Base-by-base conservation (phyloP, 768 basidiomycete genomes). In the Rickenella mellea region DNA sequence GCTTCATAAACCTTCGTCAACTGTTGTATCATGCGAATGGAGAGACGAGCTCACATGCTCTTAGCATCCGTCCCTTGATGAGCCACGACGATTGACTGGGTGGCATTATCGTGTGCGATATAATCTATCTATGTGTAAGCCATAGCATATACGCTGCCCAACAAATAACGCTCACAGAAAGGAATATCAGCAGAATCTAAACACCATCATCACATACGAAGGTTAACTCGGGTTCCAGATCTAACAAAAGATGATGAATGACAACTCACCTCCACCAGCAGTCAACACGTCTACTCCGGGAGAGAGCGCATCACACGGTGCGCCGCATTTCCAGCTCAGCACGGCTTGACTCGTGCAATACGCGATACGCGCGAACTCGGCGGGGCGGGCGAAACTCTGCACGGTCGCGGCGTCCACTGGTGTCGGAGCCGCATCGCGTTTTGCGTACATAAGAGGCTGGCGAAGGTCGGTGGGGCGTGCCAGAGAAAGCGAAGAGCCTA, bases 41-140 rank as follows among this genome's bases (percentile, higher is more conserved):
- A 21, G 39, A 21, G 21, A 14, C 3, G 15, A 22, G 55, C 51
- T 20, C 25, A 63, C 65, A 63, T 40, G 39, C 58, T 61, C 1
- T 46, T 30, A 11, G 58, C 47, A 30, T 67, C 51, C 9, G 68
- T 69, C 14, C 67, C 68, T 40, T 69, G 55, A 42, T 70, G 68
- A 15, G 66, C 64, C 11, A 70, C 63, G 25, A 68, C 61, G 42
- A 70, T 54, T 20, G 55, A 58, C 22, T 63, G 42, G 6, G 51
- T 51, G 2, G 51, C 42, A 5, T 51, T 53, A 42, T 68, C 62
- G 48, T 63, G 58, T 1, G 65, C 68, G 32, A 69, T 56, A 43
- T 57, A 66, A 44, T 59, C 63, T 65, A 39, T n/a, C n/a, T n/a
- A n/a, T n/a, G n/a, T n/a, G n/a, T 35, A 32, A 28, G 19, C 8